Evolutionary conservation across 495 filamentous ascomycete genomes (phyloP), one percentile per base, ranked within the genome.

Genomic region (Penicillium lividum): DNA sequence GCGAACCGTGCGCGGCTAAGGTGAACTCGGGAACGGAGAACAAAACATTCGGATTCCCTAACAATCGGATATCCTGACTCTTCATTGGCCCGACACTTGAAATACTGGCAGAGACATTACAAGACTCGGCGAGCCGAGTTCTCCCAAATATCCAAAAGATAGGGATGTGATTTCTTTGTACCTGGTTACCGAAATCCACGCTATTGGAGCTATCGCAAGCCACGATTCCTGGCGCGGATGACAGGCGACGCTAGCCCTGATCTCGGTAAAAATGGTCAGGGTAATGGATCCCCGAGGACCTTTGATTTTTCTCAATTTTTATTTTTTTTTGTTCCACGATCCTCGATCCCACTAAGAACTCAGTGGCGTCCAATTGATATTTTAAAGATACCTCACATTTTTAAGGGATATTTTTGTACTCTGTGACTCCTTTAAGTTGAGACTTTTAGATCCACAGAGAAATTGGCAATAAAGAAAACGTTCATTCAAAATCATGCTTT

Each of bases 151-250:
- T 11, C 30, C 5, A 33, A 33, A 33, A 2, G 30, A 33, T 1
- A 33, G 31, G 31, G 10, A 16, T 5, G 10, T 1, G 5, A 28
- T 5, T 25, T 47, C 44, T 47, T 47, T 47, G 10, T 27, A 13
- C 25, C 18, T 5, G 4, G 27, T 22, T 22, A 28, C 22, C 27
- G 13, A 49, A 13, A 15, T 18, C 15, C 46, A 30, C 46, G 28
- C 46, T 49, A 49, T 49, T 49, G 46, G 31, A 33, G 46, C 46
- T 31, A 49, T 49, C 46, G 46, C 46, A 9, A 10, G 46, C 46
- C 46, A 49, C 46, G 27, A 33, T 16, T 49, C 16, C 10, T 31
- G 31, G 28, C 28, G 10, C 28, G 27, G 28, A n/a, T 27, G 25
- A 30, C 15, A 31, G 27, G 28, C 25, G 28, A 49, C 46, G 13